Evolutionary conservation across 176 grass and related monocot genomes (phyloP), one percentile per base, ranked within the genome.

Genomic region (Phoenix roebelenii): DNA sequence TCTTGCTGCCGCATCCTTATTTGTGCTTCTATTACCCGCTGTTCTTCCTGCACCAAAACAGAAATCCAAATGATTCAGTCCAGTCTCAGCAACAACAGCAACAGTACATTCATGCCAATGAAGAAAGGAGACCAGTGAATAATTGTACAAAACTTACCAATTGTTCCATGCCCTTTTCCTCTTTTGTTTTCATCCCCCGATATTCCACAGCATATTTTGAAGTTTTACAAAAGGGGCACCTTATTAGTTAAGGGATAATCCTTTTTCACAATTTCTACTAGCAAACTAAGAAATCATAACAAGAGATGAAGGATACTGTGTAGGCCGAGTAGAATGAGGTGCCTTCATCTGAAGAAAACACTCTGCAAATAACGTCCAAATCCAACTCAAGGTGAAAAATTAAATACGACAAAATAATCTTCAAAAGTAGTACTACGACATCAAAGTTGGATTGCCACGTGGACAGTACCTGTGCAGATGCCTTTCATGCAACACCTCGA

Each of bases 341-440:
- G 87, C 83, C 59, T 85, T 97, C 79, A 97, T 82, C 78, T 91
- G 93, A 58, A 97, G 92, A 78, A 97, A 97, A 66, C 92, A 97
- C 78, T 97, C 92, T 96, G 80, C 53, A 74, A 57, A 12, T 50
- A 79, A 19, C 35, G 10, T 14, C 35, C 6, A 44, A 25, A 26
- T 26, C 61, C 60, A 74, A 70, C 9, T 39, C 28, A 23, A 69
- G 7, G 16, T 18, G 12, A 20, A 12, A 67, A 66, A n/a, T 9
- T 51, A 75, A 50, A 51, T 26, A 26, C 23, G 23, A 49, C 10
- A 30, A 74, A 39, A 32, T 23, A 35, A 44, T 44, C 35, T 9
- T 1, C 5, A 51, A 62, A 63, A 54, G 18, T 32, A 12, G 15
- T 17, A 4, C 30, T 23, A 20, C 54, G 54, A 51, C 6, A 44